Percentiles rank a stretch among this genome's conserved stretches.
These are phyloP conservation scores for Pseudopyrenochaeta lycopersici DNA, from an alignment of 2,329 filamentous ascomycete species.

Conservation along the genomic window DNA sequence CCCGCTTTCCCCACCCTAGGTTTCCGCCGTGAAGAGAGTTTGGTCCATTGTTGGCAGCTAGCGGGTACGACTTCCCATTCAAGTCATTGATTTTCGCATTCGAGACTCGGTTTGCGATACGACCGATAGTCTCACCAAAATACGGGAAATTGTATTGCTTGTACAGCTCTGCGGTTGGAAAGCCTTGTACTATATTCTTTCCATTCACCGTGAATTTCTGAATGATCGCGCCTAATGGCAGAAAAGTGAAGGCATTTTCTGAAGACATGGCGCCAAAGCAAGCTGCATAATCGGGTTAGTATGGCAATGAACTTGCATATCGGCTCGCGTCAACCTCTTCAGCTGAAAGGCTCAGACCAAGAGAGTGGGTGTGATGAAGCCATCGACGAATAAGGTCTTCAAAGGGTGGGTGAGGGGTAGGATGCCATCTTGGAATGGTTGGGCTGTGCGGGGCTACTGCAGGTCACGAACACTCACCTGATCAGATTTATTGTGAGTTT, in stretches of 20 bases:
- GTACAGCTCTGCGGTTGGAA: slow-evolving; percentile 79
- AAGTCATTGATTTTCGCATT: slow-evolving; percentile 74
- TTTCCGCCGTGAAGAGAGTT: slow-evolving; percentile 69
- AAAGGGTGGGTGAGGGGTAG: slow-evolving; percentile 21
- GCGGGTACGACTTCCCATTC: slow-evolving; percentile 74
- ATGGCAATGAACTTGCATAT: slow-evolving; percentile 1
- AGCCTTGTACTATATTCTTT: slow-evolving; percentile 88
- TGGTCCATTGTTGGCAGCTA: slow-evolving; percentile 78
- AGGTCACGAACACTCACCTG: slow-evolving; percentile 25
- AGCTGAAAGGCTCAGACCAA: slow-evolving; percentile 3
- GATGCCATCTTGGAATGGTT: neutral
- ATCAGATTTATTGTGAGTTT: slow-evolving; percentile 3
- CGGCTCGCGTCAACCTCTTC: slow-evolving; percentile 10
- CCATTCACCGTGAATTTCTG: slow-evolving; percentile 81
- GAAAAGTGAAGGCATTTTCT: slow-evolving; percentile 62
- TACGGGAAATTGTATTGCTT: slow-evolving; percentile 76
- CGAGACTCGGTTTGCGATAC: slow-evolving; percentile 80
- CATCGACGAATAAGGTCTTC: slow-evolving; percentile 1
- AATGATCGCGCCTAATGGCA: slow-evolving; percentile 81
- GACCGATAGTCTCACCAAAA: slow-evolving; percentile 95
- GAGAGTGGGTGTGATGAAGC: neutral
- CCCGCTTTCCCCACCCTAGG: slow-evolving; percentile 81
- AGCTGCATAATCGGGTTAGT: neutral
- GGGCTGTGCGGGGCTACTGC: slow-evolving; percentile 22
- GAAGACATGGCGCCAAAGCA: slow-evolving; percentile 35